Base-by-base conservation (phyloP, 129 eudicot genomes). In the Pseudognaphalium luteoalbum region DNA sequence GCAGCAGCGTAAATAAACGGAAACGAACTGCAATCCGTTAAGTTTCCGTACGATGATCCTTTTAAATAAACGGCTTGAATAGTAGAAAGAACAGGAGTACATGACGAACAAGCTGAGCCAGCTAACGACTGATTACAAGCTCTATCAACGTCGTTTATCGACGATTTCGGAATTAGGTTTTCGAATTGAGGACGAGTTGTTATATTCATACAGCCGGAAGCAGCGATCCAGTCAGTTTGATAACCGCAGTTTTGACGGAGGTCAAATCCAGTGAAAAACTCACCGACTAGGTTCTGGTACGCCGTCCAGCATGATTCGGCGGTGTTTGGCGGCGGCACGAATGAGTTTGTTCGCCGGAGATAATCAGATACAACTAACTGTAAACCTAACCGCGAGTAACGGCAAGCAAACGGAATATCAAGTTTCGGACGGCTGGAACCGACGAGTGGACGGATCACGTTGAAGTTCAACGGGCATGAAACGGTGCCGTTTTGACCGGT, bases 241-340 rank as follows among this genome's bases (percentile, higher is more conserved):
- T 91, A 91, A 17, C 93, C 92, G 72, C 98, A 94, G 20, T 76
- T 57, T 7, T 65, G 25, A n/a, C 91, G 87, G 69, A 91, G 80
- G 70, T 91, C 86, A 80, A 91, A 88, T 16, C 77, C 70, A 28
- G 82, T 85, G 62, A 74, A 70, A 64, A 76, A 83, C 21, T 73
- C 80, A 66, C 70, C 37, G 56, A 81, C 83, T 3, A 91, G 66
- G 7, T 81, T 10, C 65, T 94, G 86, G 80, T 90, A 94, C 6
- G 87, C 61, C 33, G 60, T 33, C 96, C 96, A 91, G 81, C 98
- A 94, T 5, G 97, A 72, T 9, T 81, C 96, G 63, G 98, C 90
- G 19, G 97, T 71, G 71, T 62, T 71, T 10, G 68, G 75, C 66
- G 89, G 91, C 30, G 97, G 97, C 29, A 87, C 83, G 78, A 94